Base-by-base conservation (phyloP, 202 grass and related monocot genomes). In the Zizania palustris region DNA sequence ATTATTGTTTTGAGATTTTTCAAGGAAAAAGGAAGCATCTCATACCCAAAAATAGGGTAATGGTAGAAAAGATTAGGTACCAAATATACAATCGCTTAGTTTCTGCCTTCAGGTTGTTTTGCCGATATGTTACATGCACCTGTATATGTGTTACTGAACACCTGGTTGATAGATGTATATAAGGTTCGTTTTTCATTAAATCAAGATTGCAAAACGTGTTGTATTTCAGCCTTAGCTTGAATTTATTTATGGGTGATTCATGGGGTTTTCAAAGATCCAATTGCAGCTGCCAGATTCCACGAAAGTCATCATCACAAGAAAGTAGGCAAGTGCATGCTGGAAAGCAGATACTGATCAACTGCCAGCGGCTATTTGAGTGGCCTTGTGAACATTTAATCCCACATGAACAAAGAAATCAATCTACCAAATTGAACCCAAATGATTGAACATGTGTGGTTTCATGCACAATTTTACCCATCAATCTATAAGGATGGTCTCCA, bases 1-100 rank as follows among this genome's bases (percentile, higher is more conserved):
- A 72, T 38, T n/a, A 3, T 36, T 69, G 9, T 69, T 45, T 20
- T 83, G 72, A 63, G 67, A 45, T 14, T 54, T 45, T 77, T 67
- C 34, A 36, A 63, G 6, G 67, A 60, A 70, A 5, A 19, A 33
- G 2, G 38, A 54, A 64, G 35, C 16, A 11, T 22, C 60, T 48
- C 41, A 66, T 10, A 15, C 19, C 28, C 11, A 34, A n/a, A 38
- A 74, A 65, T 16, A 60, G 40, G 63, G 48, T 51, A 48, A 75
- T 67, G n/a, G 11, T 41, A 65, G 22, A 18, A 9, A 57, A 60
- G 11, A 69, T 2, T 44, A 11, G 54, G 56, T 83, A 11, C 9
- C n/a, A 55, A 54, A 55, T 55, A 55, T 5, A n/a, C 5, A 16
- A n/a, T 28, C 28, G 28, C n/a, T 16, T 5, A 51, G 5, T 6